A percentile compares a stretch with the other conserved stretches of the same genome.
These are phyloP conservation scores for Rheum nobile DNA, from an alignment of 148 eudicot genomes.

Conservation along the genomic window DNA sequence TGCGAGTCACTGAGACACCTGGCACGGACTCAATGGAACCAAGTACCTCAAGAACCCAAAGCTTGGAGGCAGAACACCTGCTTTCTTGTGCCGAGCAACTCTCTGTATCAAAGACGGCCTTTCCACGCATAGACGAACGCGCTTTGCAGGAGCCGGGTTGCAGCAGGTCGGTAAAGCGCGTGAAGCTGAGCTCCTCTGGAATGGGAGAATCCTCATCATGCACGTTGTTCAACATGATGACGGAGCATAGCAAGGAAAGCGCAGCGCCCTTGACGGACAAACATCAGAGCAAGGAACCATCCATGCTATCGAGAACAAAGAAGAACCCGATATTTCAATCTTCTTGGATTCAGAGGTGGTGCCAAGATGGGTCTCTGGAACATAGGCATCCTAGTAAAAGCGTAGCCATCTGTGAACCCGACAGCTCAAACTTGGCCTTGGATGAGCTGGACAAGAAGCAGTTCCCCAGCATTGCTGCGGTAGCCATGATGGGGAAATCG, in stretches of 20 bases:
- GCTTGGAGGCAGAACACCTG: conserved; percentile 55
- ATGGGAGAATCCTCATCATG: conserved; percentile 31
- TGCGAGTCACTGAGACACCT: conserved; percentile 21
- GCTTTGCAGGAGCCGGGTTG: conserved; percentile 27
- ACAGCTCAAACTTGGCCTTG: conserved; percentile 25
- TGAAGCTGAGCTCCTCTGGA: conserved; percentile 33
- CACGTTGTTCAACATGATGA: background rate
- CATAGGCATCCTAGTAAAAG: conserved; percentile 27
- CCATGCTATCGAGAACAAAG: conserved; percentile 6
- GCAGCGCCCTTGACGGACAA: background rate
- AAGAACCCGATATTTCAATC: conserved; percentile 26
- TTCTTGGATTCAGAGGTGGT: conserved; percentile 83
- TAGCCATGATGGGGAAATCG: conserved; percentile 78
- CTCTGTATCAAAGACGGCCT: conserved; percentile 11
- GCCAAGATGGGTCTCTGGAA: conserved; percentile 16
- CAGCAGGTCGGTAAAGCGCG: conserved; percentile 73
- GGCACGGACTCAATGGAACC: conserved; percentile 39
- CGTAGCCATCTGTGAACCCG: conserved; percentile 49
- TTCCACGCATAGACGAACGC: conserved; percentile 10
- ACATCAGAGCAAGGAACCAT: conserved; percentile 13
- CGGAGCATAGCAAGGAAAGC: background rate
- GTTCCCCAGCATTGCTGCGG: conserved; percentile 79
- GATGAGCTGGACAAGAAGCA: conserved; percentile 52
- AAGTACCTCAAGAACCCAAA: conserved; percentile 61
- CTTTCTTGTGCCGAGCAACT: conserved; percentile 26